Percentiles rank a stretch among this genome's conserved stretches.
These are phyloP conservation scores for Russula foetens DNA, from an alignment of 768 basidiomycete genomes.

Conservation along the genomic window DNA sequence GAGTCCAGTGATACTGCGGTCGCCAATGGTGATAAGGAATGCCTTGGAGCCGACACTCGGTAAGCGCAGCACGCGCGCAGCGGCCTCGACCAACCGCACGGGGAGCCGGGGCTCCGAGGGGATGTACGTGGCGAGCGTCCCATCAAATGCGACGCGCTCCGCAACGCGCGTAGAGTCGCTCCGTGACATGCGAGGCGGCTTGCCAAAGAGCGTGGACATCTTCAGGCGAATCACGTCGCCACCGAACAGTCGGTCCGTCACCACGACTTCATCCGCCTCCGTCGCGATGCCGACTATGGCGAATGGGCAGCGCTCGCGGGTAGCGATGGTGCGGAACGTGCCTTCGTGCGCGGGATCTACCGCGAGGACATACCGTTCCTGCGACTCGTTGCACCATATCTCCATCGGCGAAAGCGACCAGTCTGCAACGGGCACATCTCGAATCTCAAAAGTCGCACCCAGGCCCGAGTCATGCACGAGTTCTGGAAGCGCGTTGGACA, in stretches of 20 bases:
- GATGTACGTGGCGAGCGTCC: constrained; percentile 58
- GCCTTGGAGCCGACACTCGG: constrained; percentile 94
- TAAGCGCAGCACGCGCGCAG: constrained; percentile 76
- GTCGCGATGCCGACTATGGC: constrained; percentile 88
- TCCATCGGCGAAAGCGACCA: constrained; percentile 97
- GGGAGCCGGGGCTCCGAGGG: constrained; percentile 34
- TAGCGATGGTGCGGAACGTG: constrained; percentile 68
- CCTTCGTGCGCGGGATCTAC: constrained; percentile 55
- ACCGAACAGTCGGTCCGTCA: constrained; percentile 78
- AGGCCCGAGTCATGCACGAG: constrained; percentile 93
- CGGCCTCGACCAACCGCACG: constrained; percentile 53
- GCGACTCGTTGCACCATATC: constrained; percentile 99
- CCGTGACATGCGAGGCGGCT: constrained; percentile 86
- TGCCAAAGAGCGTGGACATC: constrained; percentile 96
- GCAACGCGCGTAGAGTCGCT: constrained; percentile 44
- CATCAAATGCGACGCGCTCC: constrained; percentile 54
- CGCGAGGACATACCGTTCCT: constrained; percentile 95
- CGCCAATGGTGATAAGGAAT: constrained; percentile 98
- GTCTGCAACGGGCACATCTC: constrained; percentile 89
- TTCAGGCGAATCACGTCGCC: constrained; percentile 78
- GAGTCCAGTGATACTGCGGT: constrained; percentile 88
- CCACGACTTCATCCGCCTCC: constrained; percentile 69
- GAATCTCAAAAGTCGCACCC: constrained; percentile 88
- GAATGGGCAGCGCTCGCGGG: constrained; percentile 89
- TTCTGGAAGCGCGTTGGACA: constrained; percentile 95